These are phyloP conservation scores for Tritrichomonas foetus DNA, from an alignment of 208 protist species.

Conservation along the genomic window DNA sequence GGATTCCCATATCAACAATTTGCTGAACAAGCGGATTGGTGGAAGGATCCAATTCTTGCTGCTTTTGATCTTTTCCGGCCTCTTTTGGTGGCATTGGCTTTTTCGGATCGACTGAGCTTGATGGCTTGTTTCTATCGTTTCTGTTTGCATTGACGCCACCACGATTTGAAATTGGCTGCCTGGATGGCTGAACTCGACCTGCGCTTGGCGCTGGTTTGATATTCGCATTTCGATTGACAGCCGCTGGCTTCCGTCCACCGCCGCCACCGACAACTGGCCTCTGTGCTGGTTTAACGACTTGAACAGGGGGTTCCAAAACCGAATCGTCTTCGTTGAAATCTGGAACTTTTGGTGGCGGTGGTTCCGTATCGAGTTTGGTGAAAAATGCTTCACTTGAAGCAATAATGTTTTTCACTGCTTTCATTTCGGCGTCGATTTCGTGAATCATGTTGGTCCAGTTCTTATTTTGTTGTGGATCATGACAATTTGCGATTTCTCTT, in stretches of 20 bases:
- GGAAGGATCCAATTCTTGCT: neutral
- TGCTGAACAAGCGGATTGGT: conserved; percentile 26
- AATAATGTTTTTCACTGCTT: neutral
- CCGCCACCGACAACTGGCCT: neutral
- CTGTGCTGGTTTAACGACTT: neutral
- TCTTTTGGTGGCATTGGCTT: neutral
- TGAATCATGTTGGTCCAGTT: neutral
- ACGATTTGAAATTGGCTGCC: neutral
- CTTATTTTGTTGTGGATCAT: neutral
- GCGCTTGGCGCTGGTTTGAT: neutral
- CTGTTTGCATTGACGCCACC: neutral
- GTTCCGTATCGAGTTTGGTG: neutral
- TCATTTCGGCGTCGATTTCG: neutral
- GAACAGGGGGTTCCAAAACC: neutral
- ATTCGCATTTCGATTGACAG: neutral
- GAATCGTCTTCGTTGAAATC: neutral
- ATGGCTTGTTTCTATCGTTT: neutral
- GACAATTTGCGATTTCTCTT: conserved; percentile 7
- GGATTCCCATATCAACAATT: conserved; percentile 34
- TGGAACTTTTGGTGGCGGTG: neutral
- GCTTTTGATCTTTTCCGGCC: neutral
- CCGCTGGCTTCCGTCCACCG: neutral
- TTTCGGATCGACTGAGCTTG: neutral
- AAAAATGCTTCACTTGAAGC: neutral
- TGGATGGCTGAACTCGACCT: neutral